phyloP scores from a whole-genome alignment of 306 rosid genomes.

The Phaseolus lunatus region DNA sequence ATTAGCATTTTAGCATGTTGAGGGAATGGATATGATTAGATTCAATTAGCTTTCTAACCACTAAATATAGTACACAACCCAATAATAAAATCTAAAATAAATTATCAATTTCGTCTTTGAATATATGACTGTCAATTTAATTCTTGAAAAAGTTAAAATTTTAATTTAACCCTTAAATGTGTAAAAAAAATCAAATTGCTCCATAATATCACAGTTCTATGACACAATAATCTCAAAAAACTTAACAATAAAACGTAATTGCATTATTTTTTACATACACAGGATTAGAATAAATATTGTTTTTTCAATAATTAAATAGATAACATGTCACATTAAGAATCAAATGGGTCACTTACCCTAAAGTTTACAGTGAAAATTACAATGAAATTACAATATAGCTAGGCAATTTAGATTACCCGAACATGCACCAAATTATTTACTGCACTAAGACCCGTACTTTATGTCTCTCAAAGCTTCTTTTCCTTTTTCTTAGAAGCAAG shows the following conservation, averaged over 20 bases:
- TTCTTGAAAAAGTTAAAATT: too few relatives aligned
- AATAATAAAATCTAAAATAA: not conserved
- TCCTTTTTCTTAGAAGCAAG: conserved; percentile 3
- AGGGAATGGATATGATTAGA: not conserved
- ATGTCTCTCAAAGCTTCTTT: conserved; percentile 6
- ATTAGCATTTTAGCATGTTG: conserved; percentile 12
- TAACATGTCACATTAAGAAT: too few relatives aligned
- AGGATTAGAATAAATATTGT: too few relatives aligned
- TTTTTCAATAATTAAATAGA: too few relatives aligned
- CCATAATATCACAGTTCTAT: too few relatives aligned
- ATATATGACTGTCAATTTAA: too few relatives aligned
- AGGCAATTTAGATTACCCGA: conserved; percentile 16
- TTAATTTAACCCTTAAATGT: too few relatives aligned
- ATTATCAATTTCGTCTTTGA: too few relatives aligned
- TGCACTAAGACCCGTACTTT: conserved; percentile 28
- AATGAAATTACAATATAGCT: conserved; percentile 4
- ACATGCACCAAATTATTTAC: conserved; percentile 16
- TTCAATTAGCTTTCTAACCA: not conserved
- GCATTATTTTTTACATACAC: too few relatives aligned
- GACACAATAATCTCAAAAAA: too few relatives aligned
- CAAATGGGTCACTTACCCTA: not conserved
- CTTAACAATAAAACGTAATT: too few relatives aligned
- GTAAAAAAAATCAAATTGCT: too few relatives aligned
- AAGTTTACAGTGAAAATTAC: conserved; percentile 2
- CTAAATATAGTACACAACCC: conserved; percentile 19